Conservation (phyloP, 1,284 basidiomycete genomes). For the Phylloporus sp. region DNA sequence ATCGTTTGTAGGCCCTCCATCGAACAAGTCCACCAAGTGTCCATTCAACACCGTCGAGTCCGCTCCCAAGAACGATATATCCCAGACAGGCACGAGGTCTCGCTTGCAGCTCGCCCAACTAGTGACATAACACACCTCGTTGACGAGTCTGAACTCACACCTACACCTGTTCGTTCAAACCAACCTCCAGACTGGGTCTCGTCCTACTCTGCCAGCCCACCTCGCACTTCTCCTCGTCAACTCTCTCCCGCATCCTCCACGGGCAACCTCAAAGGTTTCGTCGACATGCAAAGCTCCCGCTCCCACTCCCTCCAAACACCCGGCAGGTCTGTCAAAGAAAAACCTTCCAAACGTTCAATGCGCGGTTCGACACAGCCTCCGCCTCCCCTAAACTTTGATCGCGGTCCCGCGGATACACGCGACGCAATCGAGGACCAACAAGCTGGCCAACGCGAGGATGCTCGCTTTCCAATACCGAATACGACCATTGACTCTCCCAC, state of each 20-base stretch:
- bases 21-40: conserved; percentile 25
- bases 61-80: conserved; percentile 37
- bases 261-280: conserved; percentile 42
- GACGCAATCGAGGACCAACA: conserved; percentile 18
- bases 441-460: conserved; percentile 28
- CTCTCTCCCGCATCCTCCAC: conserved; percentile 43
- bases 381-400: conserved; percentile 31
- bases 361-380: conserved; percentile 33
- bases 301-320: conserved; percentile 5
- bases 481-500: conserved; percentile 56
- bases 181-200: conserved; percentile 29
- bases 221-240: conserved; percentile 27
- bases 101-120: conserved; percentile 37
- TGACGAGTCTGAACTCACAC: conserved; percentile 36
- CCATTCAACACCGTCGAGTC: conserved; percentile 31
- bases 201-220: conserved; percentile 21
- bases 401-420: conserved; percentile 10
- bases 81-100: conserved; percentile 36
- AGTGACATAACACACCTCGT: conserved; percentile 23
- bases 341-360: conserved; percentile 33
- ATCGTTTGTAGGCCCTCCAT: conserved; percentile 13
- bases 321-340: conserved; percentile 13
- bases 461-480: not conserved
- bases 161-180: conserved; percentile 26
- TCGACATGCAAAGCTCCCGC: conserved; percentile 22